Conservation (phyloP, 2,329 filamentous ascomycete genomes). For the Pseudonectria foliicola region DNA sequence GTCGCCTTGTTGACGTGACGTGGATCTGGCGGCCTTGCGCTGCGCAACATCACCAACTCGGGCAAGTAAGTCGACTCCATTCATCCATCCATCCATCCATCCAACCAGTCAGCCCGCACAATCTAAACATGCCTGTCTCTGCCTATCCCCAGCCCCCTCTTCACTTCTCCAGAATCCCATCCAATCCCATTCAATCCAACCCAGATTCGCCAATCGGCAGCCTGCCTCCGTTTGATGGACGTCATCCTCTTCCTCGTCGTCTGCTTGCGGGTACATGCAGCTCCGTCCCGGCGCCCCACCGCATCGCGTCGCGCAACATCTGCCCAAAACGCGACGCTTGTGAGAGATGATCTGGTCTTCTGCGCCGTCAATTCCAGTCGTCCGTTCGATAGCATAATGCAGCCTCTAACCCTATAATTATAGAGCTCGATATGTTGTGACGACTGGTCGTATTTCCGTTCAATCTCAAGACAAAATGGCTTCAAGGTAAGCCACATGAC, state of each 20-base stretch:
- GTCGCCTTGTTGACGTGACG: too few relatives aligned
- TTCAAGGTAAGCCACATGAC: conserved; percentile 40
- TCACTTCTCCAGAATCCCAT: conserved; percentile 9
- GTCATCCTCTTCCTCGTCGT: conserved; percentile 2
- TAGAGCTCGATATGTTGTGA: conserved; percentile 24
- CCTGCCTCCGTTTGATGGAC: neutral
- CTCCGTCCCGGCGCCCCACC: conserved; percentile 18
- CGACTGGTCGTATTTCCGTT: conserved; percentile 10
- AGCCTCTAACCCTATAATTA: conserved; percentile 9
- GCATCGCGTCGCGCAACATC: conserved; percentile 23
- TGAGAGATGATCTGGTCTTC: conserved; percentile 7
- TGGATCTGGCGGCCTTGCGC: too few relatives aligned
- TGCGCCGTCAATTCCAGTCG: neutral
- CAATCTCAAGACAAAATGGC: conserved; percentile 42
- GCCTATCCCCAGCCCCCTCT: conserved; percentile 8
- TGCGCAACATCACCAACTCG: too few relatives aligned
- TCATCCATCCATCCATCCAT: too few relatives aligned
- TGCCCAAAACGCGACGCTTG: conserved; percentile 15
- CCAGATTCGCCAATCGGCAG: neutral
- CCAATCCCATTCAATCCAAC: neutral
- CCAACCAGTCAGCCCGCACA: too few relatives aligned
- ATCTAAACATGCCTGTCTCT: too few relatives aligned
- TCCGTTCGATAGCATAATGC: neutral
- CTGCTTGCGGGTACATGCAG: conserved; percentile 19
- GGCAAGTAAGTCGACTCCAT: too few relatives aligned